These are phyloP conservation scores for Leishmania major DNA, from an alignment of 208 protist species.

Conservation along the genomic window DNA sequence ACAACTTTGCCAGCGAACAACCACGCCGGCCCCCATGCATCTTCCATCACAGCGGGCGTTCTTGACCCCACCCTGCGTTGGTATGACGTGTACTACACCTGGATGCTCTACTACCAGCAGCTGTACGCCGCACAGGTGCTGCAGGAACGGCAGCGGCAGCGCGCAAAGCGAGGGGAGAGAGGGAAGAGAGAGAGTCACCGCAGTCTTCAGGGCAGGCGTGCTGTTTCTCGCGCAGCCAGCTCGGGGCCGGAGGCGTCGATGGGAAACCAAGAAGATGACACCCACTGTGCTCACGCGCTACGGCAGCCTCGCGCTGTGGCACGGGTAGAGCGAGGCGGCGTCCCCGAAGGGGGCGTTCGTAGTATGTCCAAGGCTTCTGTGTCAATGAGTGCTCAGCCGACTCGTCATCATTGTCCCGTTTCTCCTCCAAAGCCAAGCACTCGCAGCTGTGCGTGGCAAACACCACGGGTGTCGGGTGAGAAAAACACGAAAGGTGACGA, in stretches of 20 bases:
- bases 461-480: background rate
- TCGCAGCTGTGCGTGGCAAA: background rate
- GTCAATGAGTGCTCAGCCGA: background rate
- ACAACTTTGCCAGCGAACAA: background rate
- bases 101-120: constrained; percentile 73
- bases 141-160: constrained; percentile 21
- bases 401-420: background rate
- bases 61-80: constrained; percentile 32
- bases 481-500: background rate
- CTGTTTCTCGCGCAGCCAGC: background rate
- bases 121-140: constrained; percentile 37
- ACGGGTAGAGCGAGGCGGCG: background rate
- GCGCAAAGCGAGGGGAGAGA: constrained; percentile 5
- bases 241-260: background rate
- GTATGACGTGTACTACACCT: constrained; percentile 64
- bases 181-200: background rate
- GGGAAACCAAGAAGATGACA: background rate
- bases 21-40: background rate
- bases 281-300: background rate
- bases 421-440: background rate
- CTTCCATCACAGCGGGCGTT: background rate
- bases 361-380: background rate
- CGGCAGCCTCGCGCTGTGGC: background rate
- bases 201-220: background rate
- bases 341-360: background rate